Evolutionary conservation across 2,329 filamentous ascomycete species (phyloP).

Genomic region (Xylaria sp.): DNA sequence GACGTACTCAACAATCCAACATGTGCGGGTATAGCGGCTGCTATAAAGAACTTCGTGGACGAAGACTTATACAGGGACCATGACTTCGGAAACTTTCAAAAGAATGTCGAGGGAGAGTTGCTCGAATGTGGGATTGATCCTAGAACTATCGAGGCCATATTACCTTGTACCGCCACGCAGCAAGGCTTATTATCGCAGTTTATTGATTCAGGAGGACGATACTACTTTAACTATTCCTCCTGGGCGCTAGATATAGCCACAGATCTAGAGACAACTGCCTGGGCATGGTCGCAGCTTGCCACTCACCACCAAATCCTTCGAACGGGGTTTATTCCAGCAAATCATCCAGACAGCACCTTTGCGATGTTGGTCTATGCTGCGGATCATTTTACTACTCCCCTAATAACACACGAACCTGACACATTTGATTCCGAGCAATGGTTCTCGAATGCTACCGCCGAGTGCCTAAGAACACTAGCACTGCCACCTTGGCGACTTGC

Average conservation of each 20-base stretch:
- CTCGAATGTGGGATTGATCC: constrained; percentile 30
- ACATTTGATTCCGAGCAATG: constrained; percentile 53
- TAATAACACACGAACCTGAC: constrained; percentile 37
- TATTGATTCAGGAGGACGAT: constrained; percentile 69
- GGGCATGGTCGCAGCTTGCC: constrained; percentile 70
- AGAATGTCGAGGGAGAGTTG: constrained; percentile 49
- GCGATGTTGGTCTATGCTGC: constrained; percentile 75
- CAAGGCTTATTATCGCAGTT: constrained; percentile 83
- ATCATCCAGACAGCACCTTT: constrained; percentile 71
- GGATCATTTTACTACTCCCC: constrained; percentile 33
- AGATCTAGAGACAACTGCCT: constrained; percentile 55
- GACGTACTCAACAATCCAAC: constrained; percentile 77
- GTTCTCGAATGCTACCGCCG: constrained; percentile 49
- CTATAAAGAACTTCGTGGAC: constrained; percentile 3
- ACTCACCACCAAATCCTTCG: constrained; percentile 76
- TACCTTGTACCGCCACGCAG: constrained; percentile 85
- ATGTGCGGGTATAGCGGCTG: constrained; percentile 51
- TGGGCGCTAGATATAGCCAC: constrained; percentile 60
- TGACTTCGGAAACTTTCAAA: constrained; percentile 56
- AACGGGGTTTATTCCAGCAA: constrained; percentile 75
- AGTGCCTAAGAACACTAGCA: constrained; percentile 59
- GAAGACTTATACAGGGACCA: constrained; percentile 43
- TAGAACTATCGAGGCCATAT: constrained; percentile 62
- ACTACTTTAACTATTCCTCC: constrained; percentile 81
- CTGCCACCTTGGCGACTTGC: constrained; percentile 72